Base-by-base conservation (phyloP, 2,329 filamentous ascomycete genomes). In the Nemania abortiva region DNA sequence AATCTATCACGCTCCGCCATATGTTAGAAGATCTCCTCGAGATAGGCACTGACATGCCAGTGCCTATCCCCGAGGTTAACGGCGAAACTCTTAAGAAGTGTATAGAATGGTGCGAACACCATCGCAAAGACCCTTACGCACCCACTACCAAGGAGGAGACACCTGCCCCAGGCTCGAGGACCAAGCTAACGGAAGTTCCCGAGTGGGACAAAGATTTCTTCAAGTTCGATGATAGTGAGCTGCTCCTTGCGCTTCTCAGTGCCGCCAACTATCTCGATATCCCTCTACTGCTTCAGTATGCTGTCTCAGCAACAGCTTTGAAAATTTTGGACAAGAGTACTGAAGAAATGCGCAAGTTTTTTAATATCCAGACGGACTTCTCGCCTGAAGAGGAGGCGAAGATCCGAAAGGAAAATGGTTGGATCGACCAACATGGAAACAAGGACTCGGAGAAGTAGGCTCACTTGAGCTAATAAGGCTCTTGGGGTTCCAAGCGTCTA, bases 31-130 rank as follows among this genome's bases (percentile, higher is more conserved):
- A 58, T 3, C 69, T 68, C 6, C 69, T 68, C 6, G 63, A 60
- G 4, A 50, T 37, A 11, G 68, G 63, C 2, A n/a, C 15, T 4
- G 20, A 9, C 39, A 1, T 20, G n/a, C 49, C 63, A 4, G 67
- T 71, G 4, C 63, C 67, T 1, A 13, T 70, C 4, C 63, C 61
- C 6, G 60, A 20, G 6, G 45, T 70, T 1, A n/a, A n/a, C 1
- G 67, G 55, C 4, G 31, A 61, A 0, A 34, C 34, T 18, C 50
- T 71, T 0, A n/a, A 22, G 6, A 61, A 65, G 15, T 24, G 70
- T 1, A 31, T 68, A 11, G 39, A 64, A 20, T 71, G 66, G 67
- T 71, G 69, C n/a, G 69, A 71, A 27, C 5, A 56, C 5, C 49
- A 63, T 20, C 27, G 54, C 22, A 37, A 7, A 0, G 63, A 63